Base-by-base conservation (phyloP, 202 grass and related monocot species). In the Hordeum pubiflorum region DNA sequence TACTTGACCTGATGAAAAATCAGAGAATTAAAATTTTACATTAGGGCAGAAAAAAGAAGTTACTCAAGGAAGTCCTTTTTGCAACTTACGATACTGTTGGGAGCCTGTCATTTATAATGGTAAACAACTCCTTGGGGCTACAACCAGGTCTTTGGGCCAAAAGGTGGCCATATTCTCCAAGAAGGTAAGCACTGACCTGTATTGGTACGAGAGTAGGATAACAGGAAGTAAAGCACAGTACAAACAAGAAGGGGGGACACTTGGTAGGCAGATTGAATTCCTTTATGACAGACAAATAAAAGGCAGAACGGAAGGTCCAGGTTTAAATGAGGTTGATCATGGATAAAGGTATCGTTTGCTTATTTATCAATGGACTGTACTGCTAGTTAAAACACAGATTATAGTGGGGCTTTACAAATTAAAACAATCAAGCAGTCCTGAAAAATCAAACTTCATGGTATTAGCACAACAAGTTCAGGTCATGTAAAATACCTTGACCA, bases 151-250 rank as follows among this genome's bases (percentile, higher is more conserved):
- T 88, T 68, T 60, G 88, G 75, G 87, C 89, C 90, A 99, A 96
- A 87, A 95, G 90, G 86, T 99, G 96, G 81, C 96, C 89, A 76
- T 95, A 99, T 82, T 99, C 96, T 79, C 96, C 96, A 85, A 99
- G 88, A 88, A 99, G 90, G 90, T 99, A 99, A 59, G 96, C 90
- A 86, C 96, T 95, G 22, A 99, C 89, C 96, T 99, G 75, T 79
- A 88, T 75, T 24, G 13, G 37, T 84, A 31, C 7, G 13, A 64
- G 81, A 89, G 37, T 76, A 72, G 63, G 46, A 72, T 18, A 56
- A 43, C 61, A 6, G 58, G 46, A 76, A 59, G 48, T 74, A 64
- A 59, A 68, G 58, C 29, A 74, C n/a, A 27, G 22, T 37, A 32
- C 56, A 61, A 17, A 23, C 37, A 69, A 69, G 26, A 32, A 32